phyloP scores from a whole-genome alignment of 1,139 yeast species.

The Arxiozyma heterogenica region DNA sequence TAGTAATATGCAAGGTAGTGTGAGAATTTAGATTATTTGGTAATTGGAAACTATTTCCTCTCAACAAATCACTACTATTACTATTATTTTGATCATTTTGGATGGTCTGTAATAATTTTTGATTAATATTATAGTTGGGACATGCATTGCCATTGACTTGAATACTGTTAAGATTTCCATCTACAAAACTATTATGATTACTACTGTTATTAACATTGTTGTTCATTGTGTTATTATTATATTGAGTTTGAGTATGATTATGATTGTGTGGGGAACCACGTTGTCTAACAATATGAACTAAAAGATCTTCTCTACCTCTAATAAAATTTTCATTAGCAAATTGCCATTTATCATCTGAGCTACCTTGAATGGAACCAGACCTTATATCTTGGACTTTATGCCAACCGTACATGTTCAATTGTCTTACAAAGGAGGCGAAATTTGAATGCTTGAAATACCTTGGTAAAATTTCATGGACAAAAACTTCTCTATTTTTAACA shows the following conservation, averaged over 20 bases:
- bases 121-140: neutral
- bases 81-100: neutral
- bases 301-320: constrained; percentile 58
- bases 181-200: neutral
- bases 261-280: constrained; percentile 17
- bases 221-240: constrained; percentile 5
- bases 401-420: constrained; percentile 90
- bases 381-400: constrained; percentile 68
- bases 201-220: constrained; percentile 11
- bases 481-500: constrained; percentile 75
- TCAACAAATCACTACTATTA: neutral
- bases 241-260: neutral
- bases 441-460: constrained; percentile 88
- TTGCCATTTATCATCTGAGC: constrained; percentile 44
- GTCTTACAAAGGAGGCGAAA: constrained; percentile 90
- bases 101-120: neutral
- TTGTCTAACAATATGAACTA: constrained; percentile 60
- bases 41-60: neutral
- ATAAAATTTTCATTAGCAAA: constrained; percentile 76
- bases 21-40: neutral
- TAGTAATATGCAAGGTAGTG: constrained; percentile 7
- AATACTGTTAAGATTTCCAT: neutral
- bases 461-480: constrained; percentile 79
- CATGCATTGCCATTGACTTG: neutral
- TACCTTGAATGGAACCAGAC: constrained; percentile 30